Evolutionary conservation across 2,329 filamentous ascomycete species (phyloP).

Genomic region (Metarhizium anisopliae): DNA sequence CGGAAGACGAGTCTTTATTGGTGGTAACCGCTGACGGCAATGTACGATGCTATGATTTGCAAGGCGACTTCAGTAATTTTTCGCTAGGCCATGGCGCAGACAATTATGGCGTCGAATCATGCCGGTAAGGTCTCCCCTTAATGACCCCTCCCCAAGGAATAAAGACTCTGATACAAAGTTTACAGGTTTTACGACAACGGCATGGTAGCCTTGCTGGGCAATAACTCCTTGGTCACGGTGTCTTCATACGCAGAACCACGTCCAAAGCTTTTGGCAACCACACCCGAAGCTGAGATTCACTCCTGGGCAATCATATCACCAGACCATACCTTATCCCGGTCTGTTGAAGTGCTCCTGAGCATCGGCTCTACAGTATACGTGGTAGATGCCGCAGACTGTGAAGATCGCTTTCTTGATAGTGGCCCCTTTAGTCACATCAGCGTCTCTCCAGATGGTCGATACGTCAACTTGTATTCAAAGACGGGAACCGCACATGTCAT

Average conservation of each 20-base stretch:
- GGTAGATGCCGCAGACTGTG: constrained; percentile 79
- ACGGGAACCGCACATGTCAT: constrained; percentile 87
- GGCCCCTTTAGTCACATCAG: constrained; percentile 87
- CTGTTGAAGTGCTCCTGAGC: constrained; percentile 85
- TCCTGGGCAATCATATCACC: constrained; percentile 89
- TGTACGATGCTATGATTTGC: constrained; percentile 85
- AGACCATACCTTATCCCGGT: constrained; percentile 78
- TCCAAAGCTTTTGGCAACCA: constrained; percentile 68
- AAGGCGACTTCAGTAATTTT: constrained; percentile 92
- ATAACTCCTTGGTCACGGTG: constrained; percentile 83
- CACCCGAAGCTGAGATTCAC: constrained; percentile 70
- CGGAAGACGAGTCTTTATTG: constrained; percentile 85
- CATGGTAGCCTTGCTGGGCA: constrained; percentile 85
- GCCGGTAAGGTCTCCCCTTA: constrained; percentile 39
- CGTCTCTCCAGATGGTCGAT: constrained; percentile 85
- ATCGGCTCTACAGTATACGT: constrained; percentile 78
- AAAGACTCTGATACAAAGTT: not conserved
- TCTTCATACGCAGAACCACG: constrained; percentile 84
- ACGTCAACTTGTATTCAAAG: constrained; percentile 77
- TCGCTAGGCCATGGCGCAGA: constrained; percentile 84
- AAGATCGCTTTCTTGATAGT: constrained; percentile 83
- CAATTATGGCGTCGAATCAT: constrained; percentile 78
- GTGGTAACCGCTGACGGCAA: constrained; percentile 84
- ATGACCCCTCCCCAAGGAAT: not conserved
- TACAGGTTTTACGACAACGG: constrained; percentile 72